Evolutionary conservation across 2,329 filamentous ascomycete genomes (phyloP).

Genomic region (Purpureocillium takamizusanense): DNA sequence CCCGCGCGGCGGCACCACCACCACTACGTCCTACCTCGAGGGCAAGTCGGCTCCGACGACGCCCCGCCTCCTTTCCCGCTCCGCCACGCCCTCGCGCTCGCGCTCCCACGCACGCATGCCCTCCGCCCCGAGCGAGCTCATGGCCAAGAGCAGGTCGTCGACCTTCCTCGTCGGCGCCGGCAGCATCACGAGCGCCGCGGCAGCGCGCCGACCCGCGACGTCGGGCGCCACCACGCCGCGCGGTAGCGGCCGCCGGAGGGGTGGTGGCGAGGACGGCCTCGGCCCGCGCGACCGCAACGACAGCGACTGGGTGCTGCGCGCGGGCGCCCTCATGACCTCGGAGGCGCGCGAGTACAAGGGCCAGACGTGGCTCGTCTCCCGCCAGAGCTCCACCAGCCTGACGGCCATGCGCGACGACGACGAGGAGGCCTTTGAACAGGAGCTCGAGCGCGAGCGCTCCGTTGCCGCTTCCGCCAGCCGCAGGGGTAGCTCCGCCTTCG

Average conservation of each 20-base stretch:
- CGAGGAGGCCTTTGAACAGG: conserved; percentile 42
- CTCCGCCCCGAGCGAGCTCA: conserved; percentile 23
- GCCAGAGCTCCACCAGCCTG: conserved; percentile 56
- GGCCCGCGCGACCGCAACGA: conserved; percentile 32
- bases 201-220: conserved; percentile 9
- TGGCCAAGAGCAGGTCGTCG: conserved; percentile 56
- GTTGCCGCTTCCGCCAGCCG: conserved; percentile 31
- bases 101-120: conserved; percentile 33
- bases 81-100: conserved; percentile 40
- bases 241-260: conserved; percentile 24
- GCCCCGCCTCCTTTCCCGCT: conserved; percentile 51
- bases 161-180: conserved; percentile 36
- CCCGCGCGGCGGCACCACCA: conserved; percentile 7
- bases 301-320: conserved; percentile 57
- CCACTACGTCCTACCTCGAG: conserved; percentile 44
- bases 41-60: conserved; percentile 56
- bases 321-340: conserved; percentile 52
- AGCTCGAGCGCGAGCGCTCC: conserved; percentile 39
- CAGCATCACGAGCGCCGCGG: not conserved
- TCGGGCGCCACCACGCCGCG: conserved; percentile 21
- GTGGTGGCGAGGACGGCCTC: conserved; percentile 19
- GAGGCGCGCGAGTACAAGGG: conserved; percentile 60
- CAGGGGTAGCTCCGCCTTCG: conserved; percentile 31
- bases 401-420: conserved; percentile 41
- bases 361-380: conserved; percentile 58